Base-by-base conservation (phyloP, 1,139 yeast species). In the Geotrichum candidum region DNA sequence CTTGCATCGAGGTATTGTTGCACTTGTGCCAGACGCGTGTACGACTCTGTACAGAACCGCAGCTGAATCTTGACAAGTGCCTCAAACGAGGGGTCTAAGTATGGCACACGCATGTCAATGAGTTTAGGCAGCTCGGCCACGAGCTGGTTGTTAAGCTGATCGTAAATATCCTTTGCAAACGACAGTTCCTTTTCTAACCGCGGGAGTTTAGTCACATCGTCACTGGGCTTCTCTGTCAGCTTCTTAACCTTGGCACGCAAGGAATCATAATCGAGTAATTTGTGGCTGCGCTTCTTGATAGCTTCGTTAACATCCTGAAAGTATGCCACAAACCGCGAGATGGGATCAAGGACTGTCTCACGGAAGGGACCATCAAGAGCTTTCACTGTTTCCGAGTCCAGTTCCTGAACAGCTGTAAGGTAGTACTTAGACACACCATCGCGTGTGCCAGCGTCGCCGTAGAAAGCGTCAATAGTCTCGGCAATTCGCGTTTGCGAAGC, bases 401-500 rank as follows among this genome's bases (percentile, higher is more conserved):
- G 87, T 66, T 94, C 99, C 68, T 87, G 84, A 27, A 94, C 98
- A 60, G 92, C 87, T 70, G 89, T 94, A 66, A 89, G 76, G 76
- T 95, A 94, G 73, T 86, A 84, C 66, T 82, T 84, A 59, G 96
- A 96, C 38, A 90, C 90, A 33, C 86, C 85, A 60, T 86, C 90
- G 50, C 86, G 82, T 56, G 86, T 84, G 68, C 92, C 90, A 22
- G 96, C 86, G 70, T 94, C 99, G 68, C 96, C 98, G 73, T 94
- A 94, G 67, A 94, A 84, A 65, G 92, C 94, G 61, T 94, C 90
- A 63, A 95, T 92, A 60, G 95, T 92, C 75, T 94, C 98, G 2
- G 98, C 97, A 77, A 94, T 95, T 13, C 94, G 87, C 27, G 94
- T 95, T 76, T 95, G 99, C 0, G 98, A 86, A 15, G 97, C 96